phyloP scores from a whole-genome alignment of 257 asterid genomes.

The Solanum dulcamara region DNA sequence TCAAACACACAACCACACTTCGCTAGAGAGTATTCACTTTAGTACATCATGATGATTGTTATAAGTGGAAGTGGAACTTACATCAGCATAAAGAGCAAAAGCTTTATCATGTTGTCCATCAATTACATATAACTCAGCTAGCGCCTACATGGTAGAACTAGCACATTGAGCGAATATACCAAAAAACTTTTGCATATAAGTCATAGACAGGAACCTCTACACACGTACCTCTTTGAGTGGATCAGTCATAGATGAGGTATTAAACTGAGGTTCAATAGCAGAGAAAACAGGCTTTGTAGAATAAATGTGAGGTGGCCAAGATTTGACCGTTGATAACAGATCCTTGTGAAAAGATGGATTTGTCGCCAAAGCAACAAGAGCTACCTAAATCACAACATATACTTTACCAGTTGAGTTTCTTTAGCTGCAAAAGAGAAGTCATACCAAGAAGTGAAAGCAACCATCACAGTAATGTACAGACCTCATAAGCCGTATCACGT shows the following conservation, averaged over 20 bases:
- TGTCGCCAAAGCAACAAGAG: constrained; percentile 93
- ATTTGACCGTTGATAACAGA: constrained; percentile 73
- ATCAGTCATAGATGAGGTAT: constrained; percentile 72
- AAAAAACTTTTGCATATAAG: background rate
- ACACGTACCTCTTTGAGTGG: constrained; percentile 69
- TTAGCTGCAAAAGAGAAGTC: background rate
- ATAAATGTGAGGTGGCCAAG: constrained; percentile 82
- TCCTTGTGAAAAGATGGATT: constrained; percentile 84
- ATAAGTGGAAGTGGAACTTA: constrained; percentile 76
- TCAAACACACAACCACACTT: background rate
- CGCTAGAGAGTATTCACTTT: background rate
- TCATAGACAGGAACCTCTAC: constrained; percentile 1
- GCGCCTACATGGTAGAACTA: constrained; percentile 48
- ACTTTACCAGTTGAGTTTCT: constrained; percentile 5
- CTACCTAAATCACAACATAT: constrained; percentile 47
- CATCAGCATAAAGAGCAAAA: constrained; percentile 88
- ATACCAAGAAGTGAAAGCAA: constrained; percentile 5
- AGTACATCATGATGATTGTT: constrained; percentile 29
- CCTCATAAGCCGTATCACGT: constrained; percentile 98
- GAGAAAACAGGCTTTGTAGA: constrained; percentile 74
- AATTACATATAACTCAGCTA: constrained; percentile 84
- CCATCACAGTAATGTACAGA: constrained; percentile 15
- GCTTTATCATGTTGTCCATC: constrained; percentile 91
- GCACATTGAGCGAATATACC: constrained; percentile 2
- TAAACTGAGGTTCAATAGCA: constrained; percentile 92